Percentiles rank a stretch among this genome's conserved stretches.
phyloP scores from a whole-genome alignment of 2,329 filamentous ascomycete species.

The Diaporthe eres region DNA sequence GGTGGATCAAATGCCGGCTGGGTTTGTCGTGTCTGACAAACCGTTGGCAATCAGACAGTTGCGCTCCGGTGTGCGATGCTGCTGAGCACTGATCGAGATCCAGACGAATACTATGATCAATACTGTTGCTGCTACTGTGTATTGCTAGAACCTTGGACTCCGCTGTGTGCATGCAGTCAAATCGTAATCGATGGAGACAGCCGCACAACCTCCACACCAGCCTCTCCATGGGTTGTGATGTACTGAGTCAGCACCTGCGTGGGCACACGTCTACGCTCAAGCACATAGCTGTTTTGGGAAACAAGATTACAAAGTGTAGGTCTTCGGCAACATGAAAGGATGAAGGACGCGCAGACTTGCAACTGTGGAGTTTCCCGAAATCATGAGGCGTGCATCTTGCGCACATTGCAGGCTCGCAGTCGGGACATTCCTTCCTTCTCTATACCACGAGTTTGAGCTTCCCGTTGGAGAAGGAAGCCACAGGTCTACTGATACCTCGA shows the following conservation, averaged over 20 bases:
- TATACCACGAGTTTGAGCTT: too few species aligned
- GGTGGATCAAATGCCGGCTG: constrained; percentile 21
- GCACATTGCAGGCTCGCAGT: neutral
- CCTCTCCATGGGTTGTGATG: neutral
- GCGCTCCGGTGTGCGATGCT: neutral
- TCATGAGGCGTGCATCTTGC: neutral
- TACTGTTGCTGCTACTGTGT: too few species aligned
- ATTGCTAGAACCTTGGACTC: neutral
- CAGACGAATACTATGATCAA: neutral
- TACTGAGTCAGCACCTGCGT: constrained; percentile 9
- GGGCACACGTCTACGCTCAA: neutral
- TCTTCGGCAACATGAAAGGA: neutral
- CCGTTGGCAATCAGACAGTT: constrained; percentile 12
- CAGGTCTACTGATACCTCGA: neutral
- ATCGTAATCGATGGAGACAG: neutral
- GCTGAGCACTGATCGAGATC: constrained; percentile 10
- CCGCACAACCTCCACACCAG: neutral
- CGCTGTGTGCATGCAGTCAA: neutral
- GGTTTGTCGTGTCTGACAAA: constrained; percentile 43
- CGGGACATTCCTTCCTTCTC: neutral
- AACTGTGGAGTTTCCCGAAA: neutral
- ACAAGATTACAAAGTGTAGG: neutral
- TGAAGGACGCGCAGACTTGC: too few species aligned
- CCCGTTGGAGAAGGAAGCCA: neutral
- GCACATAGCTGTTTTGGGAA: neutral